Evolutionary conservation across 2,329 filamentous ascomycete genomes (phyloP), one percentile per base, ranked within the genome.

Genomic region (Amauroascus verrucosus): DNA sequence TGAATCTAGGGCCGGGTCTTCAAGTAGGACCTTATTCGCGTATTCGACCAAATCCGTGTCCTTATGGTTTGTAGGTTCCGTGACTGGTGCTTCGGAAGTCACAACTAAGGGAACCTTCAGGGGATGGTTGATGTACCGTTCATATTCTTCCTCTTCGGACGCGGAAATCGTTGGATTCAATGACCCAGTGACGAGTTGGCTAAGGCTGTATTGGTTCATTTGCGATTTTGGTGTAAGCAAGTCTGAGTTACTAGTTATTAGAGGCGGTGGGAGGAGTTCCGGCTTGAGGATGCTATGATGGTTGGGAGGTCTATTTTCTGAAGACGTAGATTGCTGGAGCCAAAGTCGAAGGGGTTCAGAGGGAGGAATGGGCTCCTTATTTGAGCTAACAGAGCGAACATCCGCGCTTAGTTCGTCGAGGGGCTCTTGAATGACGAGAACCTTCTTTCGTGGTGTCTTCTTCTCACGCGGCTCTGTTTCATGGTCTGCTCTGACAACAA

Each of bases 91-190:
- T 55, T 72, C 72, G 0, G 70, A 72, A 1, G 72, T 71, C 1
- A 74, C 70, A 5, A 75, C 72, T 1, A 98, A 77, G 0, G 91
- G 89, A 0, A 98, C 81, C 51, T 85, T 90, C 53, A 95, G 83
- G 1, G 93, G 90, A 64, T 98, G 93, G 46, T 80, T 82, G 60
- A 98, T 83, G 69, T 97, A 98, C 22, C 85, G 82, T 55, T 83
- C 79, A 66, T 98, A 98, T 66, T 97, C 93, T 45, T 85, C 83
- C 22, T 83, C 81, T 71, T 97, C 91, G 37, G 81, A 78, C 6
- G 77, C 71, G 6, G 80, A 85, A 35, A 98, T 87, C 0, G 82
- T 83, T 1, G 93, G 93, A 59, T 95, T 86, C 43, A 97, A 77
- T 4, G 88, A 93, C 65, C 90, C 86, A 51, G 84, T 78, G 43